phyloP scores from a whole-genome alignment of 352 stramenopile species.

The Phytophthora parvispora region DNA sequence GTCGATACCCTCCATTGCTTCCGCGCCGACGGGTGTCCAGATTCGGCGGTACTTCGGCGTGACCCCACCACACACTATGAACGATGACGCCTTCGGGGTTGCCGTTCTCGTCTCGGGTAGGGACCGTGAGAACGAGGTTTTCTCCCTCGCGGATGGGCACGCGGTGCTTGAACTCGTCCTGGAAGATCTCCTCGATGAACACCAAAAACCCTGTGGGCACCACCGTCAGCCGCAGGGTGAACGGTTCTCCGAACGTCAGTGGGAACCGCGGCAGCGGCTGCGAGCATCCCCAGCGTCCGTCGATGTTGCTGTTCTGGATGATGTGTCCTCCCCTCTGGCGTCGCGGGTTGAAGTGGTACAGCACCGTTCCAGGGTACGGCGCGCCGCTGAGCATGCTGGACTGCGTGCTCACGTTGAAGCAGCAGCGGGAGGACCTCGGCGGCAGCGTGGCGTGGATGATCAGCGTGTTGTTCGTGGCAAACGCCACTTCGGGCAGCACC shows the following conservation, averaged over 20 bases:
- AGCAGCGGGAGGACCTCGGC: slow-evolving; percentile 67
- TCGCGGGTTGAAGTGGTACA: slow-evolving; percentile 87
- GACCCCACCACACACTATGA: slow-evolving; percentile 89
- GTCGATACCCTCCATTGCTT: slow-evolving; percentile 46
- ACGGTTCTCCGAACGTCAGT: slow-evolving; percentile 79
- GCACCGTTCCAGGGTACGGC: slow-evolving; percentile 77
- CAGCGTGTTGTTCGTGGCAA: slow-evolving; percentile 89
- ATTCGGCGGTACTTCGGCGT: slow-evolving; percentile 78
- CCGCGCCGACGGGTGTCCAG: slow-evolving; percentile 64
- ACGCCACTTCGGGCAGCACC: slow-evolving; percentile 78
- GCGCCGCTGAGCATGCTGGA: slow-evolving; percentile 75
- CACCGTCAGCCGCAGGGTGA: slow-evolving; percentile 81
- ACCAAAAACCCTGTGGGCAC: slow-evolving; percentile 79
- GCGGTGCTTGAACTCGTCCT: slow-evolving; percentile 87
- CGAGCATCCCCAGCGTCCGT: slow-evolving; percentile 78
- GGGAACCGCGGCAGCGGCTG: slow-evolving; percentile 75
- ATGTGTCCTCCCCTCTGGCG: slow-evolving; percentile 73
- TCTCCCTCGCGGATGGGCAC: slow-evolving; percentile 88
- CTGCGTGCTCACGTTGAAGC: slow-evolving; percentile 85
- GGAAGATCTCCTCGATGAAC: slow-evolving; percentile 85
- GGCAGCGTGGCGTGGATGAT: slow-evolving; percentile 85
- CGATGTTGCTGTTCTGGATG: slow-evolving; percentile 88
- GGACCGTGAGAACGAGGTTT: slow-evolving; percentile 81
- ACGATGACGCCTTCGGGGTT: slow-evolving; percentile 77
- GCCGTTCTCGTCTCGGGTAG: slow-evolving; percentile 80